Base-by-base conservation (phyloP, 257 asterid species). In the Solanum medicagineum region DNA sequence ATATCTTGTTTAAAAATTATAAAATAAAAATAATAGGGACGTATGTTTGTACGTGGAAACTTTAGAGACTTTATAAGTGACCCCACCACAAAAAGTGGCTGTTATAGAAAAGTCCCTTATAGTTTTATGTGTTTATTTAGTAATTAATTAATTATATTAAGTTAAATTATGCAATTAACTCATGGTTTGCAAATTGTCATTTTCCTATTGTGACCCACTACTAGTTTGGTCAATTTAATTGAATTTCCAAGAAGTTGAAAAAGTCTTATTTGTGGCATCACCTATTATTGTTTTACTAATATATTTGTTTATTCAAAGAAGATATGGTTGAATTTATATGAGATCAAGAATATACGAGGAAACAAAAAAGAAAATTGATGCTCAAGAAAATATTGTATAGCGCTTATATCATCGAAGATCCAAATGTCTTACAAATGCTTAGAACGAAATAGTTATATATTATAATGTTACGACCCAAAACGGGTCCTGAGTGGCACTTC, bases 41-140 rank as follows among this genome's bases (percentile, higher is more conserved):
- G 47, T 45, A 63, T 17, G 20, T 26, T 82, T 90, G 86, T 26
- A 63, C 93, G 94, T 90, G 95, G 93, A 82, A 87, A 84, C 92
- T 53, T 83, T 17, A 2, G 19, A 71, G 83, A 40, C 42, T 36
- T 36, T 36, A 36, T 66, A 26, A 68, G 60, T 80, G 51, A 51
- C 53, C 81, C 53, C 77, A 83, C 0, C 66, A 15, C 3, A 17
- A n/a, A 80, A 42, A 36, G 62, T 42, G 83, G 68, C 54, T 63
- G 88, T 83, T 85, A 86, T 88, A 91, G 87, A 89, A 53, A 29
- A 10, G 7, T 12, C 9, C 62, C 15, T 71, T 83, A 92, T 90
- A 90, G 80, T 83, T 83, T 86, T 63, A 26, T 45, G n/a, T 22
- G 57, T 54, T 19, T 3, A 16, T 86, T 45, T 4, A 20, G 6